Percentiles rank a stretch among this genome's conserved stretches.
These are phyloP conservation scores for Schizochytrium sp. DNA, from an alignment of 108 stramenopile species.

Conservation along the genomic window DNA sequence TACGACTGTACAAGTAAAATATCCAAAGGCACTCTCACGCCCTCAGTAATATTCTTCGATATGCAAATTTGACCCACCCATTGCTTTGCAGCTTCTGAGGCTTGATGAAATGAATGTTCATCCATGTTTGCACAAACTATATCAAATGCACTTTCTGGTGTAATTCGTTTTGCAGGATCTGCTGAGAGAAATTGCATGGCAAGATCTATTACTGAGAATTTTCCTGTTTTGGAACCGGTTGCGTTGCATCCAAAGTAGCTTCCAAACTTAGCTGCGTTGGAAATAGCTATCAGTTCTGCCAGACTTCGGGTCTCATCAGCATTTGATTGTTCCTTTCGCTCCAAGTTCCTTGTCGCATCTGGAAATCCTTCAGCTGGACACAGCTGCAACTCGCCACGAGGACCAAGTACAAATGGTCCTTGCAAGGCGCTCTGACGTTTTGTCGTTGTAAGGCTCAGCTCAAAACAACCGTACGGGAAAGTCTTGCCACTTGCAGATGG, in stretches of 20 bases:
- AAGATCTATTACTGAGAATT: background rate
- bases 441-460: background rate
- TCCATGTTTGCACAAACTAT: background rate
- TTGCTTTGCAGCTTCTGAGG: background rate
- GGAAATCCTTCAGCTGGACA: background rate
- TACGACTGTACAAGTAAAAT: background rate
- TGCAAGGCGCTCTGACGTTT: background rate
- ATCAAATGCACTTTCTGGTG: background rate
- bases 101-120: background rate
- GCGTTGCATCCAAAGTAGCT: background rate
- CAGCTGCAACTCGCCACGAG: constrained; percentile 24
- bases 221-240: background rate
- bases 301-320: background rate
- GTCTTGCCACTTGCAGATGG: background rate
- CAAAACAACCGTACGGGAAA: constrained; percentile 3
- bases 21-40: background rate
- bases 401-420: background rate
- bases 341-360: background rate
- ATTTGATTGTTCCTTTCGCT: background rate
- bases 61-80: background rate
- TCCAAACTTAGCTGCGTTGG: background rate
- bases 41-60: background rate
- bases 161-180: background rate
- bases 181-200: background rate
- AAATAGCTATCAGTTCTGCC: background rate